Evolutionary conservation across 2,329 filamentous ascomycete species (phyloP), one percentile per base, ranked within the genome.

Genomic region (Annulohypoxylon truncatum): DNA sequence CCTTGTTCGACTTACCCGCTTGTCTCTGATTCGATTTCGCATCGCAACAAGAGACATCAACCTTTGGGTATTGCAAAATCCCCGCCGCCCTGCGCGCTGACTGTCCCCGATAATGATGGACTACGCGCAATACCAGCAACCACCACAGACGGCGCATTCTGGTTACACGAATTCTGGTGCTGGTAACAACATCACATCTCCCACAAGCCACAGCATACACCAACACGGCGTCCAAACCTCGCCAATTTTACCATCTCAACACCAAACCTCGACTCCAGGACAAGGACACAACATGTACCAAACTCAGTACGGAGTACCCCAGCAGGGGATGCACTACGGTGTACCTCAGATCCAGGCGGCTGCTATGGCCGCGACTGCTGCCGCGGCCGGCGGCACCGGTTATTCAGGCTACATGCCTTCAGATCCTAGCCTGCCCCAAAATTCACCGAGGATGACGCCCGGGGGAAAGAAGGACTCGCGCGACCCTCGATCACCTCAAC

Each of bases 341-440:
- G 93, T 95, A 80, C 90, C 91, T 31, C 88, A 91, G 18, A 93
- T 94, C 48, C 93, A 97, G 79, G 94, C 94, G 12, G 94, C 95
- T 52, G 94, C 94, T 63, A 96, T 97, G 92, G 94, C 92, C 46
- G 88, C 92, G 20, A 97, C 94, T 0, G 95, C 95, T 15, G 94
- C 95, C 1, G 95, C 95, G 9, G 94, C 94, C 4, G 94, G 95
- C 40, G 91, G 93, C 66, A 88, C 82, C 33, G 76, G 75, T 15
- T 82, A 83, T 68, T 92, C 91, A 72, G 90, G 91, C 67, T 90
- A 91, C 71, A 88, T 94, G 80, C 82, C 90, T 53, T 89, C 91
- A 59, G 92, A 94, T 74, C 85, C 87, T 18, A 89, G 85, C 81
- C 84, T 85, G 81, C 85, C 79, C 79, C 91, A 86, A 79, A 91